A percentile compares a stretch with the other conserved stretches of the same genome.
Conservation (phyloP, 2,329 filamentous ascomycete genomes). For the Claviceps sp. region DNA sequence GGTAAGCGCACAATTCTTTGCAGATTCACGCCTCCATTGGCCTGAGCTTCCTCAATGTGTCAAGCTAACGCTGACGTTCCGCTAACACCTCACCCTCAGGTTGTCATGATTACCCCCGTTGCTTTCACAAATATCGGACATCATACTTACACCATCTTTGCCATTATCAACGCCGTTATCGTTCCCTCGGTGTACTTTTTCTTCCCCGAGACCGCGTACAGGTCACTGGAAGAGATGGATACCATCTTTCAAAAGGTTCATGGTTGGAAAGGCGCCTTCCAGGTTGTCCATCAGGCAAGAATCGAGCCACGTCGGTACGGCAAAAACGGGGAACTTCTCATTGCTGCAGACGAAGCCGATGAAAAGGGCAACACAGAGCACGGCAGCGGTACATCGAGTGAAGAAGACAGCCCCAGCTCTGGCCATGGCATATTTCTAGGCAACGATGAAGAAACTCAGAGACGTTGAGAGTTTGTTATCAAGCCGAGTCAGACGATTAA, state of each 20-base stretch:
- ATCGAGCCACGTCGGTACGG: slow-evolving; percentile 43
- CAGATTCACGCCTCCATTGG: neutral
- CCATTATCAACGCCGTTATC: slow-evolving; percentile 49
- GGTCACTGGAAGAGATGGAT: slow-evolving; percentile 55
- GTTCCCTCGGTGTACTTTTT: slow-evolving; percentile 46
- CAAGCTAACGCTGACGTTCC: neutral
- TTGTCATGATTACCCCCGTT: slow-evolving; percentile 50
- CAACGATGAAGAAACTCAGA: slow-evolving; percentile 22
- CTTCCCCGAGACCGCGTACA: slow-evolving; percentile 51
- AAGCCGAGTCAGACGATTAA: neutral
- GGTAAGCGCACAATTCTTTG: slow-evolving; percentile 13
- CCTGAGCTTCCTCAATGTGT: neutral
- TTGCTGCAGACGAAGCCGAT: slow-evolving; percentile 28
- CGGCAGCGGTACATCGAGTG: slow-evolving; percentile 15
- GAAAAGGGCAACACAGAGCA: slow-evolving; percentile 21
- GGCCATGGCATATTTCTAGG: slow-evolving; percentile 17
- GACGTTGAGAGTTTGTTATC: slow-evolving; percentile 2
- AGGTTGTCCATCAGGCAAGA: slow-evolving; percentile 23
- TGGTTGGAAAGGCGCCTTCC: slow-evolving; percentile 24
- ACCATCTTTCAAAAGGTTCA: slow-evolving; percentile 45
- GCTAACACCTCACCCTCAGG: slow-evolving; percentile 11
- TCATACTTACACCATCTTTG: slow-evolving; percentile 53
- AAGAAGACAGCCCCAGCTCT: slow-evolving; percentile 11
- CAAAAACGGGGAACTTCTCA: slow-evolving; percentile 44
- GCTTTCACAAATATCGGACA: slow-evolving; percentile 43